A percentile compares a stretch with the other conserved stretches of the same genome.
These are phyloP conservation scores for Sugiyamaella mastotermitis DNA, from an alignment of 805 yeast species.

Conservation along the genomic window DNA sequence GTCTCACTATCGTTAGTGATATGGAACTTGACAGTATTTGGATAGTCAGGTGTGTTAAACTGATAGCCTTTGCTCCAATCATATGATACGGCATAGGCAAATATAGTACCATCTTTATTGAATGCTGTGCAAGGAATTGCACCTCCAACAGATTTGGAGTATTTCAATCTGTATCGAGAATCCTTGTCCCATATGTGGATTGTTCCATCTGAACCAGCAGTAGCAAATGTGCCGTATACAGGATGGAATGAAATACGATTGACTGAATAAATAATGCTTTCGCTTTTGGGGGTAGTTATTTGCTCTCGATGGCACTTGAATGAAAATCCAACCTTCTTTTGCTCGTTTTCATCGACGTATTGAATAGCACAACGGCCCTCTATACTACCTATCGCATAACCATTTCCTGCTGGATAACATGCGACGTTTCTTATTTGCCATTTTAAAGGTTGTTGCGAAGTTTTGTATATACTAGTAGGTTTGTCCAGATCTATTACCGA, in stretches of 20 bases:
- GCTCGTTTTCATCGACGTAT: conserved; percentile 63
- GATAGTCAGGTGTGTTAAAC: conserved; percentile 68
- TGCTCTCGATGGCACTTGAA: conserved; percentile 90
- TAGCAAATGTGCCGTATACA: conserved; percentile 79
- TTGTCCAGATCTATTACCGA: conserved; percentile 65
- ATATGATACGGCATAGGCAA: conserved; percentile 88
- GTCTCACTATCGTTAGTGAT: conserved; percentile 82
- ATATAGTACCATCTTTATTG: conserved; percentile 74
- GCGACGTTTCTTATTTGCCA: conserved; percentile 79
- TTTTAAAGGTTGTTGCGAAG: conserved; percentile 69
- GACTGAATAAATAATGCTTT: conserved; percentile 68
- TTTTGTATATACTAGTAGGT: conserved; percentile 78
- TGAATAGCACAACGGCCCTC: conserved; percentile 96
- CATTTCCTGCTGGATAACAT: conserved; percentile 88
- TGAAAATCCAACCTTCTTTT: conserved; percentile 67
- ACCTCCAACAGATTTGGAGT: conserved; percentile 51
- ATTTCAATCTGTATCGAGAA: conserved; percentile 78
- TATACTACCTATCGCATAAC: conserved; percentile 86
- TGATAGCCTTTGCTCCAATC: conserved; percentile 89
- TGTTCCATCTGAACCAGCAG: conserved; percentile 93
- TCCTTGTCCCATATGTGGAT: conserved; percentile 96
- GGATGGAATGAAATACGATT: conserved; percentile 86
- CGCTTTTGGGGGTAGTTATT: conserved; percentile 46
- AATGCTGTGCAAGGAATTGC: conserved; percentile 74
- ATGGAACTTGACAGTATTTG: conserved; percentile 74